A percentile compares a stretch with the other conserved stretches of the same genome.
Conservation (phyloP, 2,329 filamentous ascomycete species). For the Stachybotrys chlorohalonatus region DNA sequence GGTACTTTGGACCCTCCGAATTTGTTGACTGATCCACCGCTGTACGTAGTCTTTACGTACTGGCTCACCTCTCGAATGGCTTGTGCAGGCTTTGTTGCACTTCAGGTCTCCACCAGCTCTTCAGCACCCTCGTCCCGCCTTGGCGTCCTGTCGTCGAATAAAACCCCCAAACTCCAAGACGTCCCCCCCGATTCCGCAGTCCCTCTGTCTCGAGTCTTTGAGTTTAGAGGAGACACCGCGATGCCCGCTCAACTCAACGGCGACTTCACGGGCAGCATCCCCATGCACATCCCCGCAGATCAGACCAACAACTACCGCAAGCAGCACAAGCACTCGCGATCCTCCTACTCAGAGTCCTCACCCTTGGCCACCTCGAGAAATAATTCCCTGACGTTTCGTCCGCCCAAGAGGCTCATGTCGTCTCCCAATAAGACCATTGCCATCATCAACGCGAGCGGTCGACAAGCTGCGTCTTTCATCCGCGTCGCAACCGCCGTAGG, state of each 20-base stretch:
- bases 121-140: not conserved
- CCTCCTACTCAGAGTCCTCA: conserved; percentile 52
- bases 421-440: conserved; percentile 72
- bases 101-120: not conserved
- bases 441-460: conserved; percentile 90
- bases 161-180: not conserved
- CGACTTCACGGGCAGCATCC: conserved; percentile 26
- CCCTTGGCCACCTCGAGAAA: conserved; percentile 45
- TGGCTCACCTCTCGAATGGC: conserved; percentile 7
- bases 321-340: conserved; percentile 52
- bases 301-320: conserved; percentile 25
- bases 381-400: conserved; percentile 52
- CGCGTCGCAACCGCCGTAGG: conserved; percentile 89
- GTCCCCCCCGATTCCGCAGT: not conserved
- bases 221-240: conserved; percentile 5
- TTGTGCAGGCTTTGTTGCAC: not conserved
- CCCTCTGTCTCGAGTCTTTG: not conserved
- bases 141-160: not conserved
- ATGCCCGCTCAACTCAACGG: conserved; percentile 31
- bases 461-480: conserved; percentile 91
- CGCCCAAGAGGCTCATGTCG: conserved; percentile 49
- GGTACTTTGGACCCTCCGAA: conserved; percentile 9
- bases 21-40: conserved; percentile 19
- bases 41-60: conserved; percentile 27
- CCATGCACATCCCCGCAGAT: conserved; percentile 26